Evolutionary conservation across 768 basidiomycete species (phyloP), one percentile per base, ranked within the genome.

Genomic region (Calocybe indica): DNA sequence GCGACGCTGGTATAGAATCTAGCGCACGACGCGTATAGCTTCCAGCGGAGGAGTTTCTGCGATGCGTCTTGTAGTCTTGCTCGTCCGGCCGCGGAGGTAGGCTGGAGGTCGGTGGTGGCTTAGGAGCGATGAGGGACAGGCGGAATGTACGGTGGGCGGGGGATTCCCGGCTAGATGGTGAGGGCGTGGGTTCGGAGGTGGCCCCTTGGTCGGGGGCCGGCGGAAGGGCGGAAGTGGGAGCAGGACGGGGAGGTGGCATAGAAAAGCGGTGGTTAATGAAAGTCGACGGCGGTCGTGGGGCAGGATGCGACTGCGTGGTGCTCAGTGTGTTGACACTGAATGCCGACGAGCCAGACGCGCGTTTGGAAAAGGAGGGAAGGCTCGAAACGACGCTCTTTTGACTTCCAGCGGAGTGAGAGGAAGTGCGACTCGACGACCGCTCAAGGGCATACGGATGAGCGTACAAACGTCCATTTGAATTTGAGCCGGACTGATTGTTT

Each of bases 1-100:
- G 73, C 15, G 76, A 76, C 29, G 63, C 71, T 29, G 78, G 70
- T 44, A 75, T 76, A 12, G 74, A 59, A 48, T 69, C 66, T 11
- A 73, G 53, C n/a, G 58, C 49, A 36, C 43, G 36, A n/a, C 49
- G 43, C n/a, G 52, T 43, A 43, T 59, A 65, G 44, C 62, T 63
- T 22, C 67, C 67, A 46, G 64, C 59, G 34, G 74, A 74, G 5
- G 70, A 69, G 39, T 66, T 64, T 39, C 58, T 54, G 49, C 68
- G 65, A 56, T 58, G 65, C 3, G 58, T 49, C 29, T 61, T 58
- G 45, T 56, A 51, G 40, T 64, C 61, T 37, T 54, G 60, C 51
- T 88, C 83, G 48, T 85, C 84, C 5, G 85, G 87, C 32, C 83
- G 77, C 6, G 82, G 83, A 4, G 88, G 83, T 1, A 87, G 70